These are phyloP conservation scores for Podaxis sp. DNA, from an alignment of 768 basidiomycete genomes.

Conservation along the genomic window DNA sequence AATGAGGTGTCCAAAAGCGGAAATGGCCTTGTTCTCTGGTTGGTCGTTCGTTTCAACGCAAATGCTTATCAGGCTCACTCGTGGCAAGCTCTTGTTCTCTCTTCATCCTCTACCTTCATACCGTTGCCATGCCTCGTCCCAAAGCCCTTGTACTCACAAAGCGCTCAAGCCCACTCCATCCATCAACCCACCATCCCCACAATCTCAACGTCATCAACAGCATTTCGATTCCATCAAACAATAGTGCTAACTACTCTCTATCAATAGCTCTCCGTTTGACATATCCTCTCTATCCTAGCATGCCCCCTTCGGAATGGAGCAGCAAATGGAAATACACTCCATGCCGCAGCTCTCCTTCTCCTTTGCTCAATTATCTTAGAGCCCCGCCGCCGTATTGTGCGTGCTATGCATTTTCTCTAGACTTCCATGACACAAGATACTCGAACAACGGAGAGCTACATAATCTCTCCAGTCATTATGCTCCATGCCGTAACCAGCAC, in stretches of 20 bases:
- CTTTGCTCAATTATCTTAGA: not conserved
- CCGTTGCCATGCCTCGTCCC: not conserved
- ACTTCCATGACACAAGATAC: not conserved
- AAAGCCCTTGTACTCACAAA: not conserved
- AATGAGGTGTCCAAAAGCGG: slow-evolving; percentile 16
- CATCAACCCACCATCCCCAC: not conserved
- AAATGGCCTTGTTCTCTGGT: slow-evolving; percentile 25
- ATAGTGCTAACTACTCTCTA: not conserved
- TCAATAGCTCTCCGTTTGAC: not conserved
- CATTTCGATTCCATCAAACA: not conserved
- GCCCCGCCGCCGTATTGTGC: not conserved
- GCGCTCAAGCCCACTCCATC: not conserved
- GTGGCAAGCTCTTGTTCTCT: slow-evolving; percentile 10
- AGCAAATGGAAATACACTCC: not conserved
- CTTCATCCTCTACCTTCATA: slow-evolving; percentile 10
- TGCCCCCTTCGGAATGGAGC: not conserved
- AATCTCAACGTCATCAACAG: not conserved
- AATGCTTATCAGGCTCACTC: slow-evolving; percentile 6
- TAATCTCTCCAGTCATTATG: not conserved
- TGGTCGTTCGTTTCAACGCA: slow-evolving; percentile 19
- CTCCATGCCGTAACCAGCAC: slow-evolving; percentile 14
- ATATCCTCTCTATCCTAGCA: not conserved
- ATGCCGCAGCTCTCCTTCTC: not conserved
- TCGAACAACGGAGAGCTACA: not conserved
- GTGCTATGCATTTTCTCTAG: not conserved